Base-by-base conservation (phyloP, 306 rosid genomes). In the Prunus kanzakura region DNA sequence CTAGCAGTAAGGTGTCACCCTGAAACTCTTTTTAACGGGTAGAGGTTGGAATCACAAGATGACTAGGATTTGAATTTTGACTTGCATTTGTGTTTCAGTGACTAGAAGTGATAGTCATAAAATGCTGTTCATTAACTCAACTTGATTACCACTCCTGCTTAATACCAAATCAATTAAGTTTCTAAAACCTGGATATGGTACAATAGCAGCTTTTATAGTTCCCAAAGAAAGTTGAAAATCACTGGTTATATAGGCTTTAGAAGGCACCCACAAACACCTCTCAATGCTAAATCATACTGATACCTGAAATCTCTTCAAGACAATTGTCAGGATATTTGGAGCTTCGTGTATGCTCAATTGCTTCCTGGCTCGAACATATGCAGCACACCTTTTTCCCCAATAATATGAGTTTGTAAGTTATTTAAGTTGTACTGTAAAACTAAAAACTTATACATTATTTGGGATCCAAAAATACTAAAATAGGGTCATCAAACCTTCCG, bases 241-340 rank as follows among this genome's bases (percentile, higher is more conserved):
- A 30, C 52, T 63, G 12, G 62, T 41, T 67, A 46, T 49, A 55
- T 22, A 32, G 47, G 38, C 54, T 56, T 56, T 2, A 29, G 27
- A 55, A 46, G 63, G 6, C 23, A 64, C 49, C 35, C 11, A 3
- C 32, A 52, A 23, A 23, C 30, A 49, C 18, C 18, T n/a, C 75
- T 19, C 71, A 80, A 22, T 12, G 52, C 58, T 47, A 41, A 69
- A 76, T 67, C 61, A n/a, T 72, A 49, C 50, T 69, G 50, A 82
- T 91, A 91, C 97, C 97, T 89, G 95, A 86, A 91, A 91, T 82
- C 97, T 88, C 86, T 91, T 91, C 79, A 91, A 82, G 76, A 89
- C 97, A 66, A 91, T 86, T 62, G 97, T 91, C 65, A 91, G 83
- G 69, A 91, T 91, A 78, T 91, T 91, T 74, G 97, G 97, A 50